Conservation (phyloP, 2,329 filamentous ascomycete species). For the Zasmidium citrigriseum region DNA sequence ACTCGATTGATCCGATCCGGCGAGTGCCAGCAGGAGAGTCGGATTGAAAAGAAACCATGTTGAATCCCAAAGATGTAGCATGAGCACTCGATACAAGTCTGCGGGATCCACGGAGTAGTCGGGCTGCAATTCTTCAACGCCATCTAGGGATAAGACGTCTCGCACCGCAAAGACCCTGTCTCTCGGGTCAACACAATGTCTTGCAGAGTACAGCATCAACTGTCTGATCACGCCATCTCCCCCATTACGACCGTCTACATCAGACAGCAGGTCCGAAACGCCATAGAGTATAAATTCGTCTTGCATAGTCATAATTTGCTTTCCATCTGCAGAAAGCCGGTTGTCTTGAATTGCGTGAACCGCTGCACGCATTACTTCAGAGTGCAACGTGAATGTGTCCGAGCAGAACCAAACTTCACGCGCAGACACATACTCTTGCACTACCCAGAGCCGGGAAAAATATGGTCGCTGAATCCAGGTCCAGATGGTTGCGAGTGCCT, state of each 20-base stretch:
- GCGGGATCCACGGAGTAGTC: neutral
- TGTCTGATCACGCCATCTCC: neutral
- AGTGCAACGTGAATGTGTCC: neutral
- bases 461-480: neutral
- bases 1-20: neutral
- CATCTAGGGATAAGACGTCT: neutral
- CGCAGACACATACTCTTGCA: neutral
- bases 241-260: no score
- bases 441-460: neutral
- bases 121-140: neutral
- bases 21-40: neutral
- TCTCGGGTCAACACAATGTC: neutral
- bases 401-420: neutral
- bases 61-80: neutral
- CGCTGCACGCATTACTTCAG: neutral
- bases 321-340: no score
- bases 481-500: neutral
- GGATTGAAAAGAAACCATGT: neutral
- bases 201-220: neutral
- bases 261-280: no score
- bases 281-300: no score
- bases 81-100: neutral
- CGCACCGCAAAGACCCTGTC: neutral
- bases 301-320: no score
- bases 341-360: no score